Evolutionary conservation across 2,329 filamentous ascomycete genomes (phyloP).

Genomic region (Fusarium graminum): DNA sequence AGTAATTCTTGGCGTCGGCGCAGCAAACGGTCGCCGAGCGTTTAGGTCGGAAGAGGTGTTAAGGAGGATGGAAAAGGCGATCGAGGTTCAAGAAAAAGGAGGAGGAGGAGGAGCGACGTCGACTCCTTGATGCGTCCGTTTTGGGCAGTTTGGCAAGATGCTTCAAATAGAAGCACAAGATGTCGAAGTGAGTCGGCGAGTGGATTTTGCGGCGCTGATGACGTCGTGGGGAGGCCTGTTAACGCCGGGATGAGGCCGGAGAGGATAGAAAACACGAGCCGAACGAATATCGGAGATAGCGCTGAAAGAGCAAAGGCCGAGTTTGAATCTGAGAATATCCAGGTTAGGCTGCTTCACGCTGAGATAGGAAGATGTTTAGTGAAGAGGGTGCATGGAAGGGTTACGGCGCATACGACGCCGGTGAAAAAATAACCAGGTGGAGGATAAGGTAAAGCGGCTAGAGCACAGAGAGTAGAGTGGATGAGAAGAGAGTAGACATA

Average conservation of each 20-base stretch:
- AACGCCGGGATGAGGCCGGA: conserved; percentile 46
- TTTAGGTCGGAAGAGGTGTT: conserved; percentile 49
- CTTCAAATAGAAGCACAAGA: conserved; percentile 44
- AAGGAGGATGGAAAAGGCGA: conserved; percentile 67
- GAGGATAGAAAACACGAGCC: conserved; percentile 39
- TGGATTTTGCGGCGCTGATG: conserved; percentile 48
- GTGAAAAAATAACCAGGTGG: conserved; percentile 31
- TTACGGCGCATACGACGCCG: conserved; percentile 43
- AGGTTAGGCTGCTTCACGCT: conserved; percentile 45
- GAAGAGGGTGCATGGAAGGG: conserved; percentile 29
- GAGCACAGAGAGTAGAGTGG: conserved; percentile 2
- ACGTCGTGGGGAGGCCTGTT: conserved; percentile 47
- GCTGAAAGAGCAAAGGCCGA: conserved; percentile 37
- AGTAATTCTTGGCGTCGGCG: conserved; percentile 36
- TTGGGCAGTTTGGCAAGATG: conserved; percentile 56
- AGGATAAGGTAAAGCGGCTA: conserved; percentile 24
- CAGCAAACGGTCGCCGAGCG: conserved; percentile 14
- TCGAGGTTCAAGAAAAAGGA: conserved; percentile 65
- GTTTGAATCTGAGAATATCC: conserved; percentile 36
- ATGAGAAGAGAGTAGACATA: conserved; percentile 9
- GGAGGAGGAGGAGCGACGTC: conserved; percentile 58
- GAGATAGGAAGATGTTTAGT: conserved; percentile 19
- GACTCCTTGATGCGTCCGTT: conserved; percentile 65
- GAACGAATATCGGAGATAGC: conserved; percentile 46
- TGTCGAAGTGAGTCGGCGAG: conserved; percentile 37